phyloP scores from a whole-genome alignment of 345 rosid genomes.

The Trapa incisa region DNA sequence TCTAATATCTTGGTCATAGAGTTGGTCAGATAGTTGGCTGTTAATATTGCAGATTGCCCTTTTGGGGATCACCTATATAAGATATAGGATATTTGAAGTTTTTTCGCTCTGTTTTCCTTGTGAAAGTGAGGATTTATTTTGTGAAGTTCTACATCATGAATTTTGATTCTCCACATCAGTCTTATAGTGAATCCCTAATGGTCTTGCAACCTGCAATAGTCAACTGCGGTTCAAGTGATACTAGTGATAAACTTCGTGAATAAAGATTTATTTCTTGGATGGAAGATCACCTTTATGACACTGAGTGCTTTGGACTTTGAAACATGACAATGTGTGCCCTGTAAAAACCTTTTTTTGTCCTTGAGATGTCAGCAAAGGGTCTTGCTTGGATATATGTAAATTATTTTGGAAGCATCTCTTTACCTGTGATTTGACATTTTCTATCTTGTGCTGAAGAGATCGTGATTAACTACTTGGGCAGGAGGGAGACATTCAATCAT shows the following conservation, averaged over 20 bases:
- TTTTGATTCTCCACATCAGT: not conserved
- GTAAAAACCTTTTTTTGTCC: not conserved
- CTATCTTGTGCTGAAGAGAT: not conserved
- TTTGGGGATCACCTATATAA: too few relatives aligned
- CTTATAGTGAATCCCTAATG: not conserved
- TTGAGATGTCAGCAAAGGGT: too few relatives aligned
- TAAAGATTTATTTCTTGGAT: not conserved
- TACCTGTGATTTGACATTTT: not conserved
- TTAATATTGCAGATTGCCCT: too few relatives aligned
- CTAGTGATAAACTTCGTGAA: not conserved
- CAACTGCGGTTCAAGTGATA: not conserved
- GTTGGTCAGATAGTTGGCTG: too few relatives aligned
- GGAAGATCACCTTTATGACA: not conserved
- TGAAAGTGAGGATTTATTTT: too few relatives aligned
- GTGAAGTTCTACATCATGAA: not conserved
- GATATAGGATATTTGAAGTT: too few relatives aligned
- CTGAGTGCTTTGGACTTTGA: not conserved
- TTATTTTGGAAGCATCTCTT: not conserved
- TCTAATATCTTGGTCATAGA: not conserved
- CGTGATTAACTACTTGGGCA: slow-evolving; percentile 12
- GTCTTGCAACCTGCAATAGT: not conserved
- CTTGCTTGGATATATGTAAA: not conserved
- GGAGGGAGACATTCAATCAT: slow-evolving; percentile 99
- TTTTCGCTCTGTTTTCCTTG: too few relatives aligned
- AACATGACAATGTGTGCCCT: not conserved